Percentiles rank a stretch among this genome's conserved stretches.
These are phyloP conservation scores for Penicillium verrucosum DNA, from an alignment of 2,329 filamentous ascomycete species.

Conservation along the genomic window DNA sequence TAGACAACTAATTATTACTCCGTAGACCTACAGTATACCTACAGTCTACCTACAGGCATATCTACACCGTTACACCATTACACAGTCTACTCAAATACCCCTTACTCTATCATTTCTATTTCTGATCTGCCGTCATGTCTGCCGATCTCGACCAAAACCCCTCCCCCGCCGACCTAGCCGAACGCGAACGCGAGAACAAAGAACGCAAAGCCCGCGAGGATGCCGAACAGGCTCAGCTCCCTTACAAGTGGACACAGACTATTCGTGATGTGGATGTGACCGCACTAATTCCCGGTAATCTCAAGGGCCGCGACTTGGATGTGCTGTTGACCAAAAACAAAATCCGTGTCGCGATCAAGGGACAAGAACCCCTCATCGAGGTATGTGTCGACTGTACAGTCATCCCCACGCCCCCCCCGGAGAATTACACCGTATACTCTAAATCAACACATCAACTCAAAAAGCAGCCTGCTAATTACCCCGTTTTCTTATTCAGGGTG, in stretches of 20 bases:
- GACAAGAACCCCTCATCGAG: constrained; percentile 77
- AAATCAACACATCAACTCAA: not conserved
- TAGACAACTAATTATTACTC: not conserved
- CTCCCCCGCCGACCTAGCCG: constrained; percentile 36
- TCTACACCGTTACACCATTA: not conserved
- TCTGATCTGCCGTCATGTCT: constrained; percentile 26
- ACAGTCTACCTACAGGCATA: too few relatives aligned
- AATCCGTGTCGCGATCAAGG: constrained; percentile 79
- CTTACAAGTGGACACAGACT: constrained; percentile 96
- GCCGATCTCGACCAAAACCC: constrained; percentile 31
- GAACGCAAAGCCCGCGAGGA: constrained; percentile 68
- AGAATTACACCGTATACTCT: not conserved
- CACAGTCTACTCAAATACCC: not conserved
- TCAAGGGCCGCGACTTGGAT: constrained; percentile 79
- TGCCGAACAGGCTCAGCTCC: constrained; percentile 83
- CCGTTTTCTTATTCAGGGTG: constrained; percentile 57
- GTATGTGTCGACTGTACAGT: constrained; percentile 49
- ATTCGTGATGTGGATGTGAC: constrained; percentile 83
- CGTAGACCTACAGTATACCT: not conserved
- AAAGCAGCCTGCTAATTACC: not conserved
- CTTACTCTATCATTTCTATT: not conserved
- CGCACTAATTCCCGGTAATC: constrained; percentile 72
- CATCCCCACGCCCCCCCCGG: not conserved
- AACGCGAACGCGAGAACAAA: constrained; percentile 55
- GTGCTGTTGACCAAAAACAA: constrained; percentile 77